phyloP scores from a whole-genome alignment of 1,139 yeast genomes.

The Hemisphaericaspora subhashii region DNA sequence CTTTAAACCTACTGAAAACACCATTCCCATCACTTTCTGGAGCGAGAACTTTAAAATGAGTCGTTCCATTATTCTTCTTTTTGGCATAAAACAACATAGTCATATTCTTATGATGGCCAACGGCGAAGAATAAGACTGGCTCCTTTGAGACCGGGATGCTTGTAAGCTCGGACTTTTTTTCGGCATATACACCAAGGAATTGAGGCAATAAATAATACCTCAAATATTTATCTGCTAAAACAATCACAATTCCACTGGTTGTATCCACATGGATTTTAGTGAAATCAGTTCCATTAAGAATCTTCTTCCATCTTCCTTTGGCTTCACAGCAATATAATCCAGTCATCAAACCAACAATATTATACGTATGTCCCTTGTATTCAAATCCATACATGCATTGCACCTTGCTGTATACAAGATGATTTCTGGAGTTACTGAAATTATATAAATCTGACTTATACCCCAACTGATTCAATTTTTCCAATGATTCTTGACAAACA shows the following conservation, averaged over 20 bases:
- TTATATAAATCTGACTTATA: slow-evolving; percentile 29
- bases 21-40: slow-evolving; percentile 52
- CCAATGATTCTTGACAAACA: slow-evolving; percentile 20
- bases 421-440: slow-evolving; percentile 23
- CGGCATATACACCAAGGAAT: slow-evolving; percentile 40
- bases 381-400: slow-evolving; percentile 28
- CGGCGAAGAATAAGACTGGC: slow-evolving; percentile 50
- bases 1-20: slow-evolving; percentile 51
- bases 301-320: slow-evolving; percentile 58
- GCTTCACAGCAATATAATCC: slow-evolving; percentile 52
- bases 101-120: slow-evolving; percentile 63
- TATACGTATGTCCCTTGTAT: slow-evolving; percentile 25
- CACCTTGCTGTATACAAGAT: slow-evolving; percentile 29
- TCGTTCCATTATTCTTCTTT: slow-evolving; percentile 46
- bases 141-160: slow-evolving; percentile 40
- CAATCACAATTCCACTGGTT: slow-evolving; percentile 55
- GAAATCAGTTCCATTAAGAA: slow-evolving; percentile 54
- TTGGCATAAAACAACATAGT: slow-evolving; percentile 56
- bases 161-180: slow-evolving; percentile 29
- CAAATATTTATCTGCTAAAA: slow-evolving; percentile 59
- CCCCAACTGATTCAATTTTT: slow-evolving; percentile 23
- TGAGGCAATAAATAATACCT: slow-evolving; percentile 59
- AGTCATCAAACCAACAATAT: slow-evolving; percentile 33
- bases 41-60: slow-evolving; percentile 52
- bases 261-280: slow-evolving; percentile 64